Conservation (phyloP, 73 alveolate species). For the Paramecium biaurelia region DNA sequence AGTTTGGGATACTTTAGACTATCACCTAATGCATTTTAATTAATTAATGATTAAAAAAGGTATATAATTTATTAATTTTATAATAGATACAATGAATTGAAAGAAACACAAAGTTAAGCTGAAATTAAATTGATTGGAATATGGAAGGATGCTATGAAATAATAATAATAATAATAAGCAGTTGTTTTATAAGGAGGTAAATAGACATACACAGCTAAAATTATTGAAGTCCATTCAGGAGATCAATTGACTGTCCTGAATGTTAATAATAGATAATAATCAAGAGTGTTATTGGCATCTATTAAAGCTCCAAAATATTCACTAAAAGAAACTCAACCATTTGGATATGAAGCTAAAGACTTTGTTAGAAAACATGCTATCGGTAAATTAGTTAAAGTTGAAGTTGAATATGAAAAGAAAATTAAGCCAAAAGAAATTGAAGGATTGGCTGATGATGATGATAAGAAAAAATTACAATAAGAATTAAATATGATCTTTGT, state of each 20-base stretch:
- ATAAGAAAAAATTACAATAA: constrained; percentile 21
- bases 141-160: constrained; percentile 73
- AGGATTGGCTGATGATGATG: constrained; percentile 10
- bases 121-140: constrained; percentile 65
- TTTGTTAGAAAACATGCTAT: constrained; percentile 81
- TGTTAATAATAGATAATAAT: background rate
- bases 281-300: constrained; percentile 76
- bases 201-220: constrained; percentile 69
- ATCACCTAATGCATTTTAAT: constrained; percentile 42
- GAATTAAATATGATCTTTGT: background rate
- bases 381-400: constrained; percentile 79
- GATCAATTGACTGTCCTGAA: constrained; percentile 82
- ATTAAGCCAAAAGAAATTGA: constrained; percentile 49
- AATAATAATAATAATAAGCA: constrained; percentile 39
- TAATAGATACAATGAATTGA: constrained; percentile 57
- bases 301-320: constrained; percentile 88
- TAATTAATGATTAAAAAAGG: constrained; percentile 27
- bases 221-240: constrained; percentile 91
- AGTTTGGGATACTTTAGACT: constrained; percentile 40
- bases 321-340: constrained; percentile 82
- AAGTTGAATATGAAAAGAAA: constrained; percentile 73
- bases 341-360: constrained; percentile 92
- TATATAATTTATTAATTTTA: background rate
- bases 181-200: constrained; percentile 57
- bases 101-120: constrained; percentile 68